Evolutionary conservation across 2,329 filamentous ascomycete species (phyloP), one percentile per base, ranked within the genome.

Genomic region (Aaosphaeria pasadenensis): DNA sequence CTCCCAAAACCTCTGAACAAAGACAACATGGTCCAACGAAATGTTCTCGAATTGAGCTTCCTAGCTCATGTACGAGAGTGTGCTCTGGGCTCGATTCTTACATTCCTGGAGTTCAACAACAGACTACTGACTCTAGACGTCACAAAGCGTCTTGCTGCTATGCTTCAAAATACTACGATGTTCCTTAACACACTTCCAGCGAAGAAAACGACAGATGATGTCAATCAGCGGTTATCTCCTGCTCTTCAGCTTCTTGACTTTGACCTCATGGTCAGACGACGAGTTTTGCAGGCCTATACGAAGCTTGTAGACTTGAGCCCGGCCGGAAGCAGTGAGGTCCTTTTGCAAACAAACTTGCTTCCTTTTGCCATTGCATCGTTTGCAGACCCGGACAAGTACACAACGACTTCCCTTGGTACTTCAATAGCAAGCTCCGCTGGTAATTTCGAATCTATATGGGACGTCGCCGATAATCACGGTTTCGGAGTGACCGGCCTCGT

Each of bases 41-140:
- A 88, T 53, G 80, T 90, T 44, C 77, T 97, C 6, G 95, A 99
- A 67, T 85, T 92, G 4, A 95, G 90, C 35, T 99, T 96, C 63
- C 77, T 99, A 11, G 88, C 91, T 0, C 94, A 99, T 68, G 92
- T 99, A 13, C 82, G 94, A 60, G 94, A 99, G 71, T 97, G 92
- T 66, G 91, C 94, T 6, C 76, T 99, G 9, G 89, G 91, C 4
- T 95, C 91, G 0, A 89, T 99, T 51, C 77, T 96, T 47, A 89
- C 91, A 0, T 99, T 99, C 65, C 77, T 99, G 42, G 87, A 95
- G 62, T 96, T 90, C 74, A 99, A 99, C 64, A 89, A 87, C 69
- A 86, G 91, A 43, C 78, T 99, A 30, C 77, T 99, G 57, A 99
- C 94, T 0, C 85, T 92, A 2, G 94, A 99, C 73, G 90, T 96